A percentile compares a stretch with the other conserved stretches of the same genome.
Evolutionary conservation across 495 filamentous ascomycete species (phyloP).

Genomic region (Aspergillus nidulans): DNA sequence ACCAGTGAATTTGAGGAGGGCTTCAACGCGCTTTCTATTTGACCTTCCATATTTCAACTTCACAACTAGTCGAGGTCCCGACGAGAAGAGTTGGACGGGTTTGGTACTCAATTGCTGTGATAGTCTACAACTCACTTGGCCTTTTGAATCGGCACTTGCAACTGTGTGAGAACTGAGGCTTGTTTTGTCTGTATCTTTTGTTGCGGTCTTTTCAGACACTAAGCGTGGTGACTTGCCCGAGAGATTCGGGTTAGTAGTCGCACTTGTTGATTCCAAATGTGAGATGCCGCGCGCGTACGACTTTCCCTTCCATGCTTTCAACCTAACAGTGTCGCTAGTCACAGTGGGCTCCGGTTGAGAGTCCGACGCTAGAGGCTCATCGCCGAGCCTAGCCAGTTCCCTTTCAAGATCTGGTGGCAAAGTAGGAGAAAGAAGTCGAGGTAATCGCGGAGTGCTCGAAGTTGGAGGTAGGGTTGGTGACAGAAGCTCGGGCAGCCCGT

Average conservation of each 20-base stretch:
- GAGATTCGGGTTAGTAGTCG: constrained; percentile 5
- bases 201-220: constrained; percentile 2
- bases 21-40: constrained; percentile 41
- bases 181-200: not conserved
- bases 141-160: constrained; percentile 1
- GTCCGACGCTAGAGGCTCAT: constrained; percentile 16
- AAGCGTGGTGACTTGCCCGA: constrained; percentile 6
- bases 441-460: constrained; percentile 28
- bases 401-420: constrained; percentile 48
- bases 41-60: constrained; percentile 39
- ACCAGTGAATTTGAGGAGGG: constrained; percentile 40
- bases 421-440: constrained; percentile 42
- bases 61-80: constrained; percentile 24
- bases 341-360: constrained; percentile 12
- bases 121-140: not conserved
- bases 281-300: constrained; percentile 4
- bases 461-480: constrained; percentile 42
- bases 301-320: constrained; percentile 16
- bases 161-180: not conserved
- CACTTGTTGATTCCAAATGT: constrained; percentile 7
- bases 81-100: not conserved
- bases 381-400: constrained; percentile 35
- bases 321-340: constrained; percentile 8
- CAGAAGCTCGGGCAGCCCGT: constrained; percentile 34
- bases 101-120: constrained; percentile 1